A percentile compares a stretch with the other conserved stretches of the same genome.
These are phyloP conservation scores for Pyracantha coccinea DNA, from an alignment of 331 rosid species.

Conservation along the genomic window DNA sequence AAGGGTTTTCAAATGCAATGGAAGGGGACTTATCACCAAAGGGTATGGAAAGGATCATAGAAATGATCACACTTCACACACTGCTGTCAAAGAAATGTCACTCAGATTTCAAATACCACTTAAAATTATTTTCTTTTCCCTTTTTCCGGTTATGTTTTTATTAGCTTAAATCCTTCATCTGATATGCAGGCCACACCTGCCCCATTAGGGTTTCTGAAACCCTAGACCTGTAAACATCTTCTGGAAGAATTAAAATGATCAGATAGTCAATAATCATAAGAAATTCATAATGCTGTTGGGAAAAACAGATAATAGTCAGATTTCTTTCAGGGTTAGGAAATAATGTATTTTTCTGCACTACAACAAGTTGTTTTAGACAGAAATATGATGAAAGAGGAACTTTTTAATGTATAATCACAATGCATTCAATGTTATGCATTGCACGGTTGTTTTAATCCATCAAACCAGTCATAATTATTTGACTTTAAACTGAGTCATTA, in stretches of 20 bases:
- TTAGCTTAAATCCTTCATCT: slow-evolving; percentile 24
- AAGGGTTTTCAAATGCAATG: neutral
- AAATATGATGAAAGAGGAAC: slow-evolving; percentile 14
- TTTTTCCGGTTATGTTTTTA: slow-evolving; percentile 19
- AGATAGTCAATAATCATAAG: slow-evolving; percentile 5
- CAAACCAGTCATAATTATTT: slow-evolving; percentile 22
- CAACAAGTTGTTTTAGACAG: neutral
- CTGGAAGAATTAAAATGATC: neutral
- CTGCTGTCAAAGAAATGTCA: neutral
- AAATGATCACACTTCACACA: slow-evolving; percentile 11
- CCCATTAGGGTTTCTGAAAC: no score
- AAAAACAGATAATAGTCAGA: neutral
- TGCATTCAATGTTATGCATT: slow-evolving; percentile 23
- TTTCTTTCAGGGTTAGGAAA: neutral
- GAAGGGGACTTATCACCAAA: slow-evolving; percentile 11
- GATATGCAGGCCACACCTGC: neutral
- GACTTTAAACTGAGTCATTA: slow-evolving; percentile 10
- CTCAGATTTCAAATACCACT: slow-evolving; percentile 13
- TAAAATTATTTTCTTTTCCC: slow-evolving; percentile 10
- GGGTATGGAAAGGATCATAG: slow-evolving; percentile 6
- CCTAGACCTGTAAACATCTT: neutral
- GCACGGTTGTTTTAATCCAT: slow-evolving; percentile 23
- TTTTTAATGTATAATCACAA: slow-evolving; percentile 7
- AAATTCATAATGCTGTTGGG: neutral
- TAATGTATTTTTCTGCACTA: neutral